Base-by-base conservation (phyloP, 2,329 filamentous ascomycete species). In the Didymella glomerata region DNA sequence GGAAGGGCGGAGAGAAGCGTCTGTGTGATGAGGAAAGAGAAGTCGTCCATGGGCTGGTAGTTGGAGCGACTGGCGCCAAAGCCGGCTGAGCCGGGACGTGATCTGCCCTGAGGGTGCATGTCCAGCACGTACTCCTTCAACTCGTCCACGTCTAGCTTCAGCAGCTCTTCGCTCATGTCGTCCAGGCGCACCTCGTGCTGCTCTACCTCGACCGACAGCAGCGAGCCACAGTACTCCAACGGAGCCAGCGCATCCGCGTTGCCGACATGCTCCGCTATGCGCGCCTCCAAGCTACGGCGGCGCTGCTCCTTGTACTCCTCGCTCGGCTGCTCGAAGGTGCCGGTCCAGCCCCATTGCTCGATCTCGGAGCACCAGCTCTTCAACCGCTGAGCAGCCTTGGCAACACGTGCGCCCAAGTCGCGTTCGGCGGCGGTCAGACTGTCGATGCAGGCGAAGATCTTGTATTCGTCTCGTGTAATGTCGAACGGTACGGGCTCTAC, bases 1-100 rank as follows among this genome's bases (percentile, higher is more conserved):
- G 95, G 95, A 20, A 99, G 83, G 3, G 92, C 88, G 72, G 95
- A 91, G n/a, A 99, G 80, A 18, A 97, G 90, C 32, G 94, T 96
- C 27, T 93, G 91, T 1, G 95, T 97, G 56, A 98, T 86, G 46
- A 98, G 85, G 24, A 94, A 92, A 9, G 92, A 93, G 69, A 97
- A 87, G 76, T 98, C 95, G 68, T 95, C 93, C 82, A 98, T 86
- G 61, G 85, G 88, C 62, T 85, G 86, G 76, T 91, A 91, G 41
- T 81, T 80, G 28, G 68, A 69, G 46, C 73, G 69, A 22, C 30
- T 62, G 4, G 68, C 67, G 32, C 64, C 70, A 59, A 75, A 72
- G 61, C 75, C 72, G 27, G 73, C 78, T 48, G 81, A 83, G 16
- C 78, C 74, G 41, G 79, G 86, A 80, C 75, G 73, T 45, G 77